Base-by-base conservation (phyloP, 768 basidiomycete genomes). In the Leccinum broughii region DNA sequence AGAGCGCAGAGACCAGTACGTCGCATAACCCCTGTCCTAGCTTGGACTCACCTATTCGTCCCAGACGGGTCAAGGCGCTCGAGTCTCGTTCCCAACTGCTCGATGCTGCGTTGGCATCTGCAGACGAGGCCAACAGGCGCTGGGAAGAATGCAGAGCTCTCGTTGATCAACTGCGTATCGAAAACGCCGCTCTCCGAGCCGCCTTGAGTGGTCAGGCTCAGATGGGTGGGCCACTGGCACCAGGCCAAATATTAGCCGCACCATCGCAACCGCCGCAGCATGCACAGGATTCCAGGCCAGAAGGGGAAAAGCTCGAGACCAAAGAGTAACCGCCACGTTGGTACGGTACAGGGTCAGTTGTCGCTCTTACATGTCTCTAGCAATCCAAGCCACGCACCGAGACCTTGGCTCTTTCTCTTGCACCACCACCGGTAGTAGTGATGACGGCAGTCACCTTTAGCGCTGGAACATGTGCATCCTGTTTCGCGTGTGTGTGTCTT, bases 101-200 rank as follows among this genome's bases (percentile, higher is more conserved):
- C 55, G 92, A 94, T 68, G 88, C 92, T 15, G 92, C 92, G 1
- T 83, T 94, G 10, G 88, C 90, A 2, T 90, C 88, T 0, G 92
- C 91, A 4, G 92, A 94, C 70, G 92, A 93, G 70, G 92, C 92
- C 10, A 93, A 92, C 69, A 81, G 91, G 13, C 87, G 92, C 17
- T 93, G 91, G 90, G 92, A 93, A 67, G 92, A 94, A 64, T 93
- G 92, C 63, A 86, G 92, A n/a, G 85, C 87, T 2, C 81, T 94
- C 57, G 89, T 92, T n/a, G 92, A 94, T 72, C 89, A 91, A 70
- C 82, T 94, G 8, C 85, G 92, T 49, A 83, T 91, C 54, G 92
- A 94, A 75, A 94, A 93, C 59, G 83, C 90, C 7, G 85, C 88
- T 2, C 78, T 93, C 4, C 82, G 91, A 9, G 87, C 88, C 0